Evolutionary conservation across 495 filamentous ascomycete genomes (phyloP), one percentile per base, ranked within the genome.

Genomic region (Podospora appendiculata): DNA sequence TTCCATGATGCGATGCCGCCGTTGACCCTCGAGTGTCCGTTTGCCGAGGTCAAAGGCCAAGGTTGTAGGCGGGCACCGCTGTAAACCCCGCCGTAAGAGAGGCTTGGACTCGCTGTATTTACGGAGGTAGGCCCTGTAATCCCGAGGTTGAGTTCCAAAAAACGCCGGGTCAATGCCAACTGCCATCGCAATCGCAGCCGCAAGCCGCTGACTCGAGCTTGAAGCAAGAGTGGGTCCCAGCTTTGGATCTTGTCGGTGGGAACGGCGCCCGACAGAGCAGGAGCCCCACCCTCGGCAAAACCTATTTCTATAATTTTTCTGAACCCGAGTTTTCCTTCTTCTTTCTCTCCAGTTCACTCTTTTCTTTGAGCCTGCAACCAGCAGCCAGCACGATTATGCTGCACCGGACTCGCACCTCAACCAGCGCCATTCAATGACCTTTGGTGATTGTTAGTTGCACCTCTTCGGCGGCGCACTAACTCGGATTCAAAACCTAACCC

Each of bases 381-480:
- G 41, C 32, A 45, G 34, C 48, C 25, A 34, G 17, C 51, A 35
- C 54, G 48, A 58, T 50, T 25, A 64, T 58, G 61, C 55, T 58
- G 55, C 32, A 32, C 18, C 52, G 52, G 43, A 54, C 53, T 57
- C 55, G 44, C 55, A 57, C 41, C 50, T 59, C 48, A 19, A 41
- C 50, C 40, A 57, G 41, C 17, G 52, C 47, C 46, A 51, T 55
- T 51, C 53, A 55, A 51, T 55, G 53, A 55, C 53, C 47, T 45
- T 41, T 43, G 46, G 54, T 53, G 36, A 47, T 53, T 54, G 50
- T 54, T 57, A 64, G 63, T 57, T 58, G 59, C 63, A 49, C 48
- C 38, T 50, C 25, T 41, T 12, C 41, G 13, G 12, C 33, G 52
- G 41, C 48, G 50, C 55, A 54, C 61, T 60, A 52, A 59, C 54